Percentiles rank a stretch among this genome's conserved stretches.
These are phyloP conservation scores for Daphne laureola DNA, from an alignment of 441 rosid genomes.

Conservation along the genomic window DNA sequence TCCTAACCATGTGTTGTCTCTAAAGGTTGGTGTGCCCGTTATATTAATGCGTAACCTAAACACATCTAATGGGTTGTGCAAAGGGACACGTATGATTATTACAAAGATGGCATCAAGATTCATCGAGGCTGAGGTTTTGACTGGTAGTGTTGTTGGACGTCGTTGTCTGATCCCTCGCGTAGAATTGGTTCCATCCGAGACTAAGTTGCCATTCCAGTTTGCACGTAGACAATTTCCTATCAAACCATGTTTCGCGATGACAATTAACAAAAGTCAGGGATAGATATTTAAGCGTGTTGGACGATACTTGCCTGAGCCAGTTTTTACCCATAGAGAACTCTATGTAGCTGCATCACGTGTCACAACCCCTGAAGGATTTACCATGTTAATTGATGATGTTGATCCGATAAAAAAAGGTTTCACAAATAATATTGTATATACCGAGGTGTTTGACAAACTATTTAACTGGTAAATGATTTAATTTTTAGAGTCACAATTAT, in stretches of 20 bases:
- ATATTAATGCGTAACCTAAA: not conserved
- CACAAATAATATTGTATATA: too few relatives aligned
- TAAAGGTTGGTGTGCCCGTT: not conserved
- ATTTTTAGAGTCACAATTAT: too few relatives aligned
- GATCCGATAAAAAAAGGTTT: too few relatives aligned
- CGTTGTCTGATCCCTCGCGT: not conserved
- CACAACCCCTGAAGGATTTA: too few relatives aligned
- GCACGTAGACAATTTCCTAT: constrained; percentile 11
- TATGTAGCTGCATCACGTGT: not conserved
- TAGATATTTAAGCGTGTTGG: constrained; percentile 6
- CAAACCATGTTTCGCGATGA: constrained; percentile 5
- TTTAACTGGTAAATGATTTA: too few relatives aligned
- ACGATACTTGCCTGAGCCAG: constrained; percentile 2
- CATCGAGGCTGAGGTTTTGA: not conserved
- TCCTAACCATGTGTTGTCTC: not conserved
- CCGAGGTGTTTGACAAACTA: too few relatives aligned
- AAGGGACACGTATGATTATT: too few relatives aligned
- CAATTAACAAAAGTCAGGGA: constrained; percentile 14
- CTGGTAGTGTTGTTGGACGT: not conserved
- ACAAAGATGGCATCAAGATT: not conserved
- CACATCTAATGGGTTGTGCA: too few relatives aligned
- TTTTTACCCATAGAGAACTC: constrained; percentile 10
- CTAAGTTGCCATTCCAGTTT: not conserved
- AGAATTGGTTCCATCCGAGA: not conserved
- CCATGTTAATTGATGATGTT: too few relatives aligned